Evolutionary conservation across 73 alveolate species (phyloP), one percentile per base, ranked within the genome.

Genomic region (Durusdinium trenchii): DNA sequence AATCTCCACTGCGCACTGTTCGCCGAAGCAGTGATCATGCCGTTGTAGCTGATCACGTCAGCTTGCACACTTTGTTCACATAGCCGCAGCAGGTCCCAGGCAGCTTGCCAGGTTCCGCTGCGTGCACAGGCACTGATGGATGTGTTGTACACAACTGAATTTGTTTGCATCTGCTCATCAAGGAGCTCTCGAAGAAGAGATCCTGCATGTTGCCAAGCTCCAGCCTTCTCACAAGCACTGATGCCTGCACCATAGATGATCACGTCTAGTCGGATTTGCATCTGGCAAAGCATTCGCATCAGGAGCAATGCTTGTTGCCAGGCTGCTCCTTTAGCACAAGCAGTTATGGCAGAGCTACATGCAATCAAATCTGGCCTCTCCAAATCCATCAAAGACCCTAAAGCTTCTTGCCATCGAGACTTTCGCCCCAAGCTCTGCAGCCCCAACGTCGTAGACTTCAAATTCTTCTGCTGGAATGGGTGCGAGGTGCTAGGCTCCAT

Each of bases 141-240:
- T 20, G 94, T 52, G 51, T 84, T 84, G 73, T 36, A 51, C 40
- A 84, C 75, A 73, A 84, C 94, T 18, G 94, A 61, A 51, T 84
- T 84, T 50, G 91, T 48, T 48, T 81, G 91, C 71, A 48, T 18
- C 35, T 81, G 54, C 12, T 81, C 54, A n/a, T 48, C 42, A 28
- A 48, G 35, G 48, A 81, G n/a, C 14, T 47, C 91, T 46, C 47
- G 64, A 12, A 81, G 91, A 48, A 81, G 91, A 6, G 48, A 81
- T 10, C 67, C 48, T 48, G 91, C 23, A 32, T 81, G 67, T 50
- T 81, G 91, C 91, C 91, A 81, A 35, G 69, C 71, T 81, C 91
- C 91, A 81, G 71, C 91, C 54, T 84, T 84, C 94, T 84, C 94
- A 51, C 94, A 84, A 18, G 94, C 94, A 48, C 76, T 51, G 94